Base-by-base conservation (phyloP, 2,329 filamentous ascomycete genomes). In the Aspergillus sp. region DNA sequence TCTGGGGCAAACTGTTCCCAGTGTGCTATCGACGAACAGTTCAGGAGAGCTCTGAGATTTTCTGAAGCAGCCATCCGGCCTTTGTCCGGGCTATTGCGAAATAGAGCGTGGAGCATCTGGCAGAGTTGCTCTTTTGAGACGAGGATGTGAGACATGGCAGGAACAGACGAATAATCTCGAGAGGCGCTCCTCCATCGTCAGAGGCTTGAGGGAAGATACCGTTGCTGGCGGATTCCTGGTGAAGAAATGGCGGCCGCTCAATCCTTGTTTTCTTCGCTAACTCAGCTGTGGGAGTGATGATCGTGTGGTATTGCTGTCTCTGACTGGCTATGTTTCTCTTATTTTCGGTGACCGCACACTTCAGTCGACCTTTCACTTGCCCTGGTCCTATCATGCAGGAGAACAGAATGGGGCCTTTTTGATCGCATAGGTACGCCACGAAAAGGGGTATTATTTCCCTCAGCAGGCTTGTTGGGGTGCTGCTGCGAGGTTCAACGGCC, bases 1-100 rank as follows among this genome's bases (percentile, higher is more conserved):
- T 76, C 57, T 76, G 74, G 74, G 69, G 64, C 6, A 65, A 61
- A 54, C 60, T 77, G 52, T 77, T 74, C 61, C 74, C 72, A 13
- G 46, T 76, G 34, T 77, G 74, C 64, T 73, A 75, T 62, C 68
- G 67, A 13, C 69, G 72, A 49, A 70, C 66, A 25, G 68, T 75
- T 7, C 64, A 74, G 23, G 62, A 74, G 64, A 74, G 70, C 45
- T 62, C 71, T 25, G 54, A 59, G 30, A 66, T 72, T 45, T 67
- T 70, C 34, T 74, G 62, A 64, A 30, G 45, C 51, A 49, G 45
- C 45, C 31, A 54, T 17, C 57, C 34, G 30, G 31, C 41, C 31
- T 22, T 34, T 11, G n/a, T 25, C 46, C 43, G n/a, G 25, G 19
- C 34, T 50, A 25, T 34, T 41, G 38, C 34, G 45, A 43, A 28